Conservation (phyloP, 75 land plant genomes). For the Cunninghamia lanceolata region DNA sequence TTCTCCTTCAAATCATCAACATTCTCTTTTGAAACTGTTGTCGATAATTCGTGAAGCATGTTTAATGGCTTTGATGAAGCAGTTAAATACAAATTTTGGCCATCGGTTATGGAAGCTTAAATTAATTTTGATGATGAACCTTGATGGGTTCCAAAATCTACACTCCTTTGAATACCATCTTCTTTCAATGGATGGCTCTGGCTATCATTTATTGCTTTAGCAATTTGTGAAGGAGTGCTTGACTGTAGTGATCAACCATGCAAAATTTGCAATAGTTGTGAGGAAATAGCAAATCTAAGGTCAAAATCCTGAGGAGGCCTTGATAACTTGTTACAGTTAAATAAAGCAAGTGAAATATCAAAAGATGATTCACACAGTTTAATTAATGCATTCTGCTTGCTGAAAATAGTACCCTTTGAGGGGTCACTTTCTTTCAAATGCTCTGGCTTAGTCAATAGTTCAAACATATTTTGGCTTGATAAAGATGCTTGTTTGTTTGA, state of each 20-base stretch:
- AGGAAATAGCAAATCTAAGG: neutral
- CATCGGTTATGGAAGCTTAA: neutral
- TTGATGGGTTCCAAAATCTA: neutral
- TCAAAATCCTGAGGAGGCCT: neutral
- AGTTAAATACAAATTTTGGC: neutral
- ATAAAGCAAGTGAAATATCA: too few species aligned
- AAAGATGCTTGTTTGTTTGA: slow-evolving; percentile 4
- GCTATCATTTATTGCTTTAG: neutral
- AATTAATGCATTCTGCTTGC: too few species aligned
- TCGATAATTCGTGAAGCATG: neutral
- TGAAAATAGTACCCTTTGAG: too few species aligned
- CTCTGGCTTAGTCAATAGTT: neutral
- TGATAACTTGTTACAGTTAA: neutral
- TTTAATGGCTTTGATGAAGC: neutral
- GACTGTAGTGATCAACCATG: neutral
- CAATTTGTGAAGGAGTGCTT: neutral
- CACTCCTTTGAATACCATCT: neutral
- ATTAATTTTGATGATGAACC: neutral
- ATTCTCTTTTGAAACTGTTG: neutral
- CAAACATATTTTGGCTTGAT: neutral
- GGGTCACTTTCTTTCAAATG: neutral
- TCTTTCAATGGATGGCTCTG: neutral
- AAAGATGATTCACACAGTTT: too few species aligned
- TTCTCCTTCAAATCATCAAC: too few species aligned
- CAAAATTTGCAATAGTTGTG: slow-evolving; percentile 2